Base-by-base conservation (phyloP, 2,329 filamentous ascomycete species). In the Chaetomiaceae sp. region DNA sequence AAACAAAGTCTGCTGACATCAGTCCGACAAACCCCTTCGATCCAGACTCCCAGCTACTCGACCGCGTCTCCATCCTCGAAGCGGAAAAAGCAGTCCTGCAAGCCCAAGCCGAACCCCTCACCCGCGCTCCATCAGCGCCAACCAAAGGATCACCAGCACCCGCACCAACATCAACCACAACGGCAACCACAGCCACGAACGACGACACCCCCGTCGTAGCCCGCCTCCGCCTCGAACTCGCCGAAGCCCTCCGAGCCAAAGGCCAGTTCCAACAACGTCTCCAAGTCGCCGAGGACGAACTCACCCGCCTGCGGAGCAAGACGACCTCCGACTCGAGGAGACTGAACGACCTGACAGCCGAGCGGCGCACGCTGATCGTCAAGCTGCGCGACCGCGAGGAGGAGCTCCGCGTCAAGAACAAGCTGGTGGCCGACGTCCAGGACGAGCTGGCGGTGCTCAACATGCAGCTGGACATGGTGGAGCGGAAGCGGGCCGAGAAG, bases 371-470 rank as follows among this genome's bases (percentile, higher is more conserved):
- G 2, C 71, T 93, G 16, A 74, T 79, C 44, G 77, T 82, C 37
- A 84, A 84, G 55, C 71, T 95, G 35, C 83, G 81, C 56, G 92
- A 96, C 66, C 76, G 87, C 25, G 89, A 95, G 55, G 88, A 95
- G 61, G 93, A 97, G 73, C 70, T 96, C 27, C 80, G 78, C 50
- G 88, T 83, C 53, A 96, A 96, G 73, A 82, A 83, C 27, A 89
- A 91, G 66, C 72, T 96, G 57, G 78, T 95, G 2, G 86, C 90
- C 79, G 81, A 92, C 62, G 85, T 96, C 47, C 92, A 97, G 70
- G 91, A 96, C 68, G 93, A 99, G 68, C 85, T 96, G 69, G 84
- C 95, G 44, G 85, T 89, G 1, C 71, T 96, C 41, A 91, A 91
- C 59, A 75, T 97, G 58, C 87, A 97, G 68, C 76, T 96, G 38